phyloP scores from a whole-genome alignment of 2,329 filamentous ascomycete genomes.

The Colletotrichum somersetense region DNA sequence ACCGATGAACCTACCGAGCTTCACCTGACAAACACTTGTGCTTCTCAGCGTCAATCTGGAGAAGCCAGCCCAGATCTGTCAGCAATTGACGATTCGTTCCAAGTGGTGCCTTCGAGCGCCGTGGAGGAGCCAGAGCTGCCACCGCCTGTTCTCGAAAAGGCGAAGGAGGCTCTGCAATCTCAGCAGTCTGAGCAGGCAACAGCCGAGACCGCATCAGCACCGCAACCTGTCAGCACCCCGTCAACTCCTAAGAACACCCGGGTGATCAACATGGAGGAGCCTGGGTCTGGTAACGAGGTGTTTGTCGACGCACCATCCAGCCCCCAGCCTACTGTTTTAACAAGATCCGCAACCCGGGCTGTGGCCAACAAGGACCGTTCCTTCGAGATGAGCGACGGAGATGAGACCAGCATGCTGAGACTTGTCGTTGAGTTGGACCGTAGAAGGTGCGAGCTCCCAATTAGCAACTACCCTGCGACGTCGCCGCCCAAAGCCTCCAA shows the following conservation, averaged over 20 bases:
- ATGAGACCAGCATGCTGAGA: slow-evolving; percentile 62
- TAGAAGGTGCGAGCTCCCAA: slow-evolving; percentile 49
- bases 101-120: slow-evolving; percentile 48
- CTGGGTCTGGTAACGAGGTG: slow-evolving; percentile 59
- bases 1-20: slow-evolving; percentile 41
- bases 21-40: slow-evolving; percentile 30
- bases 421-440: slow-evolving; percentile 65
- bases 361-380: slow-evolving; percentile 46
- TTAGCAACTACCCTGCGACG: slow-evolving; percentile 44
- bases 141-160: slow-evolving; percentile 21
- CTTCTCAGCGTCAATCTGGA: slow-evolving; percentile 35
- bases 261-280: slow-evolving; percentile 50
- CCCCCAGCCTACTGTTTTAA: slow-evolving; percentile 49
- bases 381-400: slow-evolving; percentile 58
- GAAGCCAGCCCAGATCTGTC: slow-evolving; percentile 28
- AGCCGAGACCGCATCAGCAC: background rate
- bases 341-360: slow-evolving; percentile 47
- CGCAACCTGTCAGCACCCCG: slow-evolving; percentile 9
- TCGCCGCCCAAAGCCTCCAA: slow-evolving; percentile 48
- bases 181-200: background rate
- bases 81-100: slow-evolving; percentile 39
- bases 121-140: slow-evolving; percentile 34
- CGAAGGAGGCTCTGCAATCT: slow-evolving; percentile 1
- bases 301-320: slow-evolving; percentile 65
- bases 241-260: slow-evolving; percentile 36